These are phyloP conservation scores for Excoecaria agallocha DNA, from an alignment of 345 rosid species.

Conservation along the genomic window DNA sequence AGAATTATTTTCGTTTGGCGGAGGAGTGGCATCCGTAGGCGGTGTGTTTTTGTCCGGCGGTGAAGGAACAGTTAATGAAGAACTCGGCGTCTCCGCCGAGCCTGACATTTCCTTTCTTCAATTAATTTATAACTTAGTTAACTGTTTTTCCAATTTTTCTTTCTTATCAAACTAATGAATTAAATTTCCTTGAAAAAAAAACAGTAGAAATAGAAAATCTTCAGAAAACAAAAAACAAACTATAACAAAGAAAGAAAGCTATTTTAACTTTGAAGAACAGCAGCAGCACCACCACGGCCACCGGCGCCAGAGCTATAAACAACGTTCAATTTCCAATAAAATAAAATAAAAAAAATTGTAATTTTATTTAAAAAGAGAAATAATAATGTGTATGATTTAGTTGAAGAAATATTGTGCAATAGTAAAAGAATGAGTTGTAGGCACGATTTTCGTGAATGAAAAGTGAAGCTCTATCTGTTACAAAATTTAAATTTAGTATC, in stretches of 20 bases:
- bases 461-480: slow-evolving; percentile 18
- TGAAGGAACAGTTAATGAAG: slow-evolving; percentile 20
- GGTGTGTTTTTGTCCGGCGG: not conserved
- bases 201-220: too few species aligned
- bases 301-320: not conserved
- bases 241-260: too few species aligned
- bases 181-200: too few species aligned
- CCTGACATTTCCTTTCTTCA: slow-evolving; percentile 34
- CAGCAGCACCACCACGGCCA: not conserved
- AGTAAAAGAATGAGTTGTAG: slow-evolving; percentile 8
- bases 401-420: not conserved
- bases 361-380: too few species aligned
- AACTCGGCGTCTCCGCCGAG: slow-evolving; percentile 39
- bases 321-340: not conserved
- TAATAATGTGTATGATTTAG: not conserved
- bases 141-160: not conserved
- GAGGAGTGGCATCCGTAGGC: not conserved
- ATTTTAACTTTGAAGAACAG: not conserved
- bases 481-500: not conserved
- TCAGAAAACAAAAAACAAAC: too few species aligned
- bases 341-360: not conserved
- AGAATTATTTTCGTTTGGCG: not conserved
- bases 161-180: too few species aligned
- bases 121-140: not conserved
- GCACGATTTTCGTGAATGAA: slow-evolving; percentile 28